Evolutionary conservation across 192 early-diverging fungal species (phyloP), one percentile per base, ranked within the genome.

Genomic region (Coemansia aciculifera): DNA sequence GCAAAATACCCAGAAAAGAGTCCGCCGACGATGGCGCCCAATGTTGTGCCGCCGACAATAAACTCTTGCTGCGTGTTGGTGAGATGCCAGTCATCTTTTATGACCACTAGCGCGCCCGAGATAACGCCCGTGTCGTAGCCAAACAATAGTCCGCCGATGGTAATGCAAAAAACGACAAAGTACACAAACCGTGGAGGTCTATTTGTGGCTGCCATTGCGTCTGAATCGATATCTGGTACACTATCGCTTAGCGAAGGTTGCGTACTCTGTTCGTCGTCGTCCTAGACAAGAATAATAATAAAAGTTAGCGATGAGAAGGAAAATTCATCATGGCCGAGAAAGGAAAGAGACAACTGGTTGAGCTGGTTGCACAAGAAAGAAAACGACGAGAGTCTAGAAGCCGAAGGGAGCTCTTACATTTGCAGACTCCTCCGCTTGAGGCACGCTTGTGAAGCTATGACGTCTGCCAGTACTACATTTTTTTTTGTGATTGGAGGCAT

Each of bases 1-100:
- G 90, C 89, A 52, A 91, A 81, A 51, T 78, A 81, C 69, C 92
- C 91, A 1, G 90, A 85, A 23, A 85, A 52, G 13, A 94, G 67
- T 32, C 90, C 87, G 17, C 93, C 93, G 46, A 86, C 70, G 62
- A 92, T 91, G 46, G 80, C 80, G 0, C 80, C 80, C 52, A 83
- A 59, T 6, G 80, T 83, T 27, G 80, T 83, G n/a, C 72, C 80
- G 59, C 68, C 75, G 23, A 83, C 80, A 21, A 83, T 75, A 68
- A 83, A 83, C 72, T 83, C 80, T 15, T 83, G 75, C 66, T 83
- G 80, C 19, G 80, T 83, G 27, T 48, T 78, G n/a, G 29, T 68
- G 17, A 83, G 72, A 2, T 72, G 34, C 80, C 80, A 83, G 23
- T 83, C 80, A 43, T 77, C 68, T 29, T 78, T 74, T 63, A 83